Base-by-base conservation (phyloP, 2,329 filamentous ascomycete species). In the Truncatella angustata region DNA sequence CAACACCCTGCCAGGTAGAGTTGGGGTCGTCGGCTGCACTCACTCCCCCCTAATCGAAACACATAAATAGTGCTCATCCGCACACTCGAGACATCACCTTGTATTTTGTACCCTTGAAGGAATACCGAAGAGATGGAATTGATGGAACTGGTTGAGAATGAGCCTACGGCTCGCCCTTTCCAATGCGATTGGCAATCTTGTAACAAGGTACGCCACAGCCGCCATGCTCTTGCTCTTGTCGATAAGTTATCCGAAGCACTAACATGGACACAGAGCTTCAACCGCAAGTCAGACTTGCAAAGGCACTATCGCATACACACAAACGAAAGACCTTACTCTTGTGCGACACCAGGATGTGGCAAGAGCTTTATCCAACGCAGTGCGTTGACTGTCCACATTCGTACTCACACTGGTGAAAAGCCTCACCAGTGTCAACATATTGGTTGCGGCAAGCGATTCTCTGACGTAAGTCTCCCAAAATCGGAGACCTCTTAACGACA, bases 311-410 rank as follows among this genome's bases (percentile, higher is more conserved):
- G 85, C 56, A 88, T 88, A 63, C 85, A 88, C 68, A 88, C 85
- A 50, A 87, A 87, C 63, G 85, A 88, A 67, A 74, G 85, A 18
- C 85, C 85, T 9, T 87, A 87, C 65, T 75, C 77, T 26, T 88
- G 85, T 69, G 73, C 73, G 51, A 79, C 75, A 7, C 75, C 75
- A 7, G 81, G 78, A 5, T 88, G 85, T 63, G 81, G 82, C 40
- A 88, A 88, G 71, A 84, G 82, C 67, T 88, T 88, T 66, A 88
- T 88, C 57, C 85, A 88, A 62, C 75, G 84, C 55, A 88, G 85
- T 66, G 85, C 85, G 35, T 69, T 88, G 58, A 88, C 84, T 3
- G 85, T 88, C 36, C 86, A 89, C 65, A 85, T 85, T 52, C 80
- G 86, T 57, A 88, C 84, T 11, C 86, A 88, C 57, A 88, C 84